phyloP scores from a whole-genome alignment of 2,329 filamentous ascomycete genomes.

The Incumbomyces delicatus region DNA sequence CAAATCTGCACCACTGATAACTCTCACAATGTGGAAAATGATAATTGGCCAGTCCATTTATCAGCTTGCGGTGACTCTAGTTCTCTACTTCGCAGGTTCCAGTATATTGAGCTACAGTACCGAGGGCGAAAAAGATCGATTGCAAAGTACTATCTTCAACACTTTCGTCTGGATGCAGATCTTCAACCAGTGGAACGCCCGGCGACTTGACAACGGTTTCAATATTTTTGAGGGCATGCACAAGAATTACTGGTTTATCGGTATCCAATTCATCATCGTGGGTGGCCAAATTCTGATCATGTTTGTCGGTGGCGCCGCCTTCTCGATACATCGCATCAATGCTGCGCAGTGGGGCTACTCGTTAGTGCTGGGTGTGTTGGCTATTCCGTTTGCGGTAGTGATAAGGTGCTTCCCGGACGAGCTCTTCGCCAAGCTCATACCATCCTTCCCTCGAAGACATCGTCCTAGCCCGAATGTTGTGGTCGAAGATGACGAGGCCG shows the following conservation, averaged over 20 bases:
- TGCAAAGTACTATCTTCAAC: constrained; percentile 58
- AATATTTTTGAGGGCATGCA: constrained; percentile 52
- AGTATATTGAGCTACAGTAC: constrained; percentile 44
- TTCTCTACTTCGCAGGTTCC: constrained; percentile 48
- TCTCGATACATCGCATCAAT: constrained; percentile 41
- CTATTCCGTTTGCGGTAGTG: constrained; percentile 41
- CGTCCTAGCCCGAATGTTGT: constrained; percentile 21
- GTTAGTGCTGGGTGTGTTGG: constrained; percentile 40
- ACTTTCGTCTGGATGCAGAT: constrained; percentile 65
- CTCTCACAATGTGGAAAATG: constrained; percentile 34
- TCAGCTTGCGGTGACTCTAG: constrained; percentile 27
- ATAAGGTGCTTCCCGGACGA: constrained; percentile 44
- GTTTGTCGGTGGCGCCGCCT: constrained; percentile 47
- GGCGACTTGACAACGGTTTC: constrained; percentile 53
- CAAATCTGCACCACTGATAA: constrained; percentile 33
- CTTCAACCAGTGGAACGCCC: constrained; percentile 60
- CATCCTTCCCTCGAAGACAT: constrained; percentile 20
- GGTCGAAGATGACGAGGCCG: constrained; percentile 32
- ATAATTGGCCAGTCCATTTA: constrained; percentile 31
- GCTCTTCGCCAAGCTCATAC: constrained; percentile 37
- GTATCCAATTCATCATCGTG: constrained; percentile 49
- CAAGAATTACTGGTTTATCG: constrained; percentile 49
- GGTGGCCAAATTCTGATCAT: constrained; percentile 49
- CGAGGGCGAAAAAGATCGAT: constrained; percentile 31
- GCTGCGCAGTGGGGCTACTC: constrained; percentile 48